phyloP scores from a whole-genome alignment of 2,329 filamentous ascomycete genomes.

The Colletotrichum endophyticum region DNA sequence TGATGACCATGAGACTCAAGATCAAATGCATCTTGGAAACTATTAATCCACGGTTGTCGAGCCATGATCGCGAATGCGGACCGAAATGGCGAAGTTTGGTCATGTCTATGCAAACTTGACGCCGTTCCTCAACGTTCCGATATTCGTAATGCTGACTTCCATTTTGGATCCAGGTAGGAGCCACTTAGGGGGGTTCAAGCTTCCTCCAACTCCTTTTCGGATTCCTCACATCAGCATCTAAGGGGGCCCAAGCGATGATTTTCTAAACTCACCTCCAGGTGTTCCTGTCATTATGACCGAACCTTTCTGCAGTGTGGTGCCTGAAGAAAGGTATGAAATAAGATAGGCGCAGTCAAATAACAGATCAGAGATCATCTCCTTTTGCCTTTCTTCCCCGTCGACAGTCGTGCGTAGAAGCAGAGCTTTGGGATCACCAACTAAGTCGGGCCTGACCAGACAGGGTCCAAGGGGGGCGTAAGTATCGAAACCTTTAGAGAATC shows the following conservation, averaged over 20 bases:
- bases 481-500: constrained; percentile 63
- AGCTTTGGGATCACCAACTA: constrained; percentile 46
- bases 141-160: constrained; percentile 41
- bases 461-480: constrained; percentile 59
- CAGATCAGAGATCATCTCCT: constrained; percentile 42
- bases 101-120: constrained; percentile 26
- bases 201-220: constrained; percentile 42
- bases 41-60: not conserved
- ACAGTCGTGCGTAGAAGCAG: constrained; percentile 50
- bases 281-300: constrained; percentile 52
- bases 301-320: constrained; percentile 47
- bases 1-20: not conserved
- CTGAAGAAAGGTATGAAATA: constrained; percentile 40
- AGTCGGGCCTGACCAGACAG: constrained; percentile 43
- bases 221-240: not conserved
- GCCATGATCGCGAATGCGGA: not conserved
- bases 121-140: constrained; percentile 46
- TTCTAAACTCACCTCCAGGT: constrained; percentile 35
- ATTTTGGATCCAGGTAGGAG: constrained; percentile 42
- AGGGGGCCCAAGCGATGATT: not conserved
- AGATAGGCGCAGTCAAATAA: constrained; percentile 46
- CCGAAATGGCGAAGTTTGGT: not conserved
- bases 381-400: constrained; percentile 53
- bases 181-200: constrained; percentile 43
- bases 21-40: not conserved